Conservation (phyloP, 139 green algal genomes). For the Volvox reticuliferus region DNA sequence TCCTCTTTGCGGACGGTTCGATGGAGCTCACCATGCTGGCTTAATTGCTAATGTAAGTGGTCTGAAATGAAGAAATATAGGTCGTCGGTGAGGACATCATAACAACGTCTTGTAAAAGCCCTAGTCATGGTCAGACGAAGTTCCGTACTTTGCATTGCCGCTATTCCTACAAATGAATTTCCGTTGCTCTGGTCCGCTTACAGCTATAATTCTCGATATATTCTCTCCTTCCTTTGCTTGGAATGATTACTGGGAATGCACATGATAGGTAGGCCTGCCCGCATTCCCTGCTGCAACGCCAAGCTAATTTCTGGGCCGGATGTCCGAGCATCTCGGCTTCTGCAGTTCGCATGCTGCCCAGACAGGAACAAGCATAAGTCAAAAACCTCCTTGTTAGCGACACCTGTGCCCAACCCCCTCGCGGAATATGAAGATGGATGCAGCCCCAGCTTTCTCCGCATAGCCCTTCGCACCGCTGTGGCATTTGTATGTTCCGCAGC, state of each 20-base stretch:
- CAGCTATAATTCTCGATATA: not conserved
- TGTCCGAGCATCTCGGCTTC: not conserved
- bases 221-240: not conserved
- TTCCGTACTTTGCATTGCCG: too few species aligned
- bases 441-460: not conserved
- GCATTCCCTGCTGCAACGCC: not conserved
- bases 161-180: not conserved
- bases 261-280: not conserved
- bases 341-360: too few species aligned
- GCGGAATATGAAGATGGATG: not conserved
- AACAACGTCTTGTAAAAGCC: not conserved
- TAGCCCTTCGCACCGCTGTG: not conserved
- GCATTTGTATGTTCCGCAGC: not conserved
- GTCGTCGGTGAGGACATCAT: too few species aligned
- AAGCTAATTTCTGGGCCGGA: not conserved
- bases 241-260: slow-evolving; percentile 19
- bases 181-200: not conserved
- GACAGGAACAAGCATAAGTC: not conserved
- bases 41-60: too few species aligned
- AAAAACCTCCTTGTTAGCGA: not conserved
- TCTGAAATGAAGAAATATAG: too few species aligned
- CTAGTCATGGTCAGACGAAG: too few species aligned
- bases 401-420: not conserved
- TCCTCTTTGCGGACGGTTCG: too few species aligned
- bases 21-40: too few species aligned